phyloP scores from a whole-genome alignment of 1,284 basidiomycete species.

The Cryptococcus sp. region DNA sequence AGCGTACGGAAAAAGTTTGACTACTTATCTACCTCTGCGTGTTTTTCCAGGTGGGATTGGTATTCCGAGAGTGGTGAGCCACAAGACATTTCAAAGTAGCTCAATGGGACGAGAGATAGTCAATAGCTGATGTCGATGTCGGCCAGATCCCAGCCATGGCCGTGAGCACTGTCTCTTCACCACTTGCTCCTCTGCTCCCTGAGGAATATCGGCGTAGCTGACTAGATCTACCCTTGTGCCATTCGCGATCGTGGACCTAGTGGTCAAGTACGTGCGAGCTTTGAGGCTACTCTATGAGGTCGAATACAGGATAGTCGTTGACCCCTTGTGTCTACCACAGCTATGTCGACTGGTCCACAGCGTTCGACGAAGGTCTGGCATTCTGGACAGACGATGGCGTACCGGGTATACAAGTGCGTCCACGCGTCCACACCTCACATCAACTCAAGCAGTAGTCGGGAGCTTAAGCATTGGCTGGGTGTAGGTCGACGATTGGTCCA shows the following conservation, averaged over 20 bases:
- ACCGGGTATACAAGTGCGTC: constrained; percentile 43
- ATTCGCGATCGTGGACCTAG: constrained; percentile 4
- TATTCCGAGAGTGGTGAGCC: constrained; percentile 33
- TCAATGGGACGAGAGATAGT: background rate
- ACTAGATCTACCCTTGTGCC: background rate
- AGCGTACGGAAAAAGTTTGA: background rate
- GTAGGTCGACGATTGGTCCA: constrained; percentile 46
- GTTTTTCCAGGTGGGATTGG: constrained; percentile 37
- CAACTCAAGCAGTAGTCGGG: background rate
- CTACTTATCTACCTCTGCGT: background rate
- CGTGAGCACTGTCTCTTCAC: constrained; percentile 27
- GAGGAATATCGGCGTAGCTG: background rate
- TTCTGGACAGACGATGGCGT: constrained; percentile 39
- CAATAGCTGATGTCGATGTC: background rate
- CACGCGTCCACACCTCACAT: background rate
- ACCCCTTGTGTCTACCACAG: constrained; percentile 4
- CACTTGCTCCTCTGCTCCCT: background rate
- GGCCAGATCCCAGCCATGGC: constrained; percentile 46
- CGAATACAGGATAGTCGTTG: background rate
- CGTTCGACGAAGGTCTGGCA: constrained; percentile 33
- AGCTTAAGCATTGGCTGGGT: background rate
- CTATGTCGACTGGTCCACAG: constrained; percentile 24
- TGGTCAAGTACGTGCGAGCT: constrained; percentile 24
- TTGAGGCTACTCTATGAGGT: too few relatives aligned
- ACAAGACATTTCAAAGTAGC: background rate